These are phyloP conservation scores for Plectosphaerella cucumerina DNA, from an alignment of 2,329 filamentous ascomycete genomes.

Conservation along the genomic window DNA sequence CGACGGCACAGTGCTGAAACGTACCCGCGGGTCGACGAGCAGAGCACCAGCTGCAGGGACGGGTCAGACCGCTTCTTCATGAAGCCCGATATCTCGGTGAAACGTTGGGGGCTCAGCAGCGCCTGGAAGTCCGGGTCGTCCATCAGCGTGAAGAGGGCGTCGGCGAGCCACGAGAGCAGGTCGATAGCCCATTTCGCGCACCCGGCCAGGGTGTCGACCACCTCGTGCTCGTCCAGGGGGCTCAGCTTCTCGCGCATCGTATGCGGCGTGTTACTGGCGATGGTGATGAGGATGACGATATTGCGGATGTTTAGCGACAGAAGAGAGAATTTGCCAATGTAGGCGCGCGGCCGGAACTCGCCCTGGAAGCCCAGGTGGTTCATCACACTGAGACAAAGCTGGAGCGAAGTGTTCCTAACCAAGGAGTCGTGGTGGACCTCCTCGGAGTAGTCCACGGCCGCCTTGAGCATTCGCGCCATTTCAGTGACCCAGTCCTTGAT, in stretches of 20 bases:
- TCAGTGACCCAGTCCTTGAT: conserved; percentile 60
- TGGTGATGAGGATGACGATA: conserved; percentile 60
- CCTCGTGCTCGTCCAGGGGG: conserved; percentile 65
- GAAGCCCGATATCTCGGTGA: conserved; percentile 45
- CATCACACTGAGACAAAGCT: conserved; percentile 73
- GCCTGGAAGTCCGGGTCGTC: conserved; percentile 47
- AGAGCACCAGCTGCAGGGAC: conserved; percentile 61
- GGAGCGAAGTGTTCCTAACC: conserved; percentile 67
- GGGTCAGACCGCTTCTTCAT: conserved; percentile 53
- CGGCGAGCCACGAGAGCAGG: conserved; percentile 59
- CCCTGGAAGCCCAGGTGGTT: conserved; percentile 72
- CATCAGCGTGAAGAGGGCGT: conserved; percentile 52
- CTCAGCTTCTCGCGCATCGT: conserved; percentile 51
- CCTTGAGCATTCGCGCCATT: conserved; percentile 64
- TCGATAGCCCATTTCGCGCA: conserved; percentile 77
- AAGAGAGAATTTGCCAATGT: conserved; percentile 72
- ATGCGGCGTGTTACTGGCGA: conserved; percentile 55
- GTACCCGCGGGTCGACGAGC: conserved; percentile 69
- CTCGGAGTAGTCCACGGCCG: conserved; percentile 77
- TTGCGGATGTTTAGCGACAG: conserved; percentile 71
- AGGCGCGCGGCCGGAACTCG: conserved; percentile 54
- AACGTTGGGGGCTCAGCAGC: conserved; percentile 42
- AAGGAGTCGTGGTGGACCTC: conserved; percentile 69
- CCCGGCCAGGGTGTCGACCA: conserved; percentile 67
- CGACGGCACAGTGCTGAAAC: conserved; percentile 65